These are phyloP conservation scores for Wallacemonas sp. DNA, from an alignment of 208 protist genomes.

Conservation along the genomic window DNA sequence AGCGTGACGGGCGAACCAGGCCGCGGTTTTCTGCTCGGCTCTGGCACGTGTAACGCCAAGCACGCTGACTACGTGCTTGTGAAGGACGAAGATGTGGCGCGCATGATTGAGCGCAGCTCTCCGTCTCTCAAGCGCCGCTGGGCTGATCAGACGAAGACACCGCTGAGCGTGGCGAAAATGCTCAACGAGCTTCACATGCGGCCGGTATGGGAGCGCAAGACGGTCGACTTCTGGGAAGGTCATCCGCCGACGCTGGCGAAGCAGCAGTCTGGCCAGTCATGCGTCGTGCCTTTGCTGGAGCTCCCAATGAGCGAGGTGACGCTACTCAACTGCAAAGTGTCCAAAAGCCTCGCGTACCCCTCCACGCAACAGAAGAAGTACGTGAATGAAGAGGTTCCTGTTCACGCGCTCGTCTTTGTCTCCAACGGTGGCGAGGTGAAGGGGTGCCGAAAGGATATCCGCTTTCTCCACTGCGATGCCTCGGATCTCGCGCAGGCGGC, in stretches of 20 bases:
- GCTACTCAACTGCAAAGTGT: constrained; percentile 7
- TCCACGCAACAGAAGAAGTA: background rate
- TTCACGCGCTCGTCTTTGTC: constrained; percentile 10
- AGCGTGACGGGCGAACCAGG: background rate
- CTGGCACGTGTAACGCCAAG: background rate
- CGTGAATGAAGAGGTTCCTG: background rate
- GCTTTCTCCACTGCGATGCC: background rate
- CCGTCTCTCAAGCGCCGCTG: background rate
- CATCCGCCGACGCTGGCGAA: background rate
- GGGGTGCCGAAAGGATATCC: background rate
- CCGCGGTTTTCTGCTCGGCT: background rate
- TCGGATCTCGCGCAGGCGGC: background rate
- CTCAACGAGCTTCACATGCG: background rate
- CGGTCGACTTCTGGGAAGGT: background rate
- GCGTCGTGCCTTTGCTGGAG: background rate
- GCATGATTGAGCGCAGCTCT: background rate
- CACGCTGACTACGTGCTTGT: constrained; percentile 5
- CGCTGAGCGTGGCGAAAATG: background rate
- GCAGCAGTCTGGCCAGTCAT: background rate
- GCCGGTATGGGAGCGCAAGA: background rate
- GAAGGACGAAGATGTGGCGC: background rate
- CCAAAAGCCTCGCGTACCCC: background rate
- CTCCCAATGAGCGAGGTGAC: background rate
- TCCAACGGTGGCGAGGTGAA: background rate
- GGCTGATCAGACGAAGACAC: background rate